Evolutionary conservation across 177 flowering plant species (phyloP).

Genomic region (Vitis hybrid): DNA sequence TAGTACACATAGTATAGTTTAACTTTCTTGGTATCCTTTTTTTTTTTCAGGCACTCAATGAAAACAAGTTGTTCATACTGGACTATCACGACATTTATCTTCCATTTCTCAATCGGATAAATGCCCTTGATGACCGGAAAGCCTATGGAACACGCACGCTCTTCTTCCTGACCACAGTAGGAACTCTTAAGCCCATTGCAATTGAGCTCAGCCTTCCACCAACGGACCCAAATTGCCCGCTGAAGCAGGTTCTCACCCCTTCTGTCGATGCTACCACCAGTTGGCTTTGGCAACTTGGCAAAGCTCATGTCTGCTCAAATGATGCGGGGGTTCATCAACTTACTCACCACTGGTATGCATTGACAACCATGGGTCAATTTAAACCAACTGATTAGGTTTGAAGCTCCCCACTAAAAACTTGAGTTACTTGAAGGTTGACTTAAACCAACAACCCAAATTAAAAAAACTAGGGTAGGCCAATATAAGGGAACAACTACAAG

Average conservation of each 20-base stretch:
- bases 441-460: too few species aligned
- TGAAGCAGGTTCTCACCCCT: conserved; percentile 12
- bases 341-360: conserved; percentile 21
- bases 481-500: too few species aligned
- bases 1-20: too few species aligned
- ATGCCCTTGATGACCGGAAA: conserved; percentile 6
- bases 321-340: conserved; percentile 27
- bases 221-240: neutral
- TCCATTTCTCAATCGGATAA: conserved; percentile 26
- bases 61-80: conserved; percentile 25
- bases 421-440: too few species aligned
- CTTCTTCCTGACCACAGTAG: conserved; percentile 15
- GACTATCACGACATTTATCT: conserved; percentile 27
- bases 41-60: conserved; percentile 22
- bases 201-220: conserved; percentile 29
- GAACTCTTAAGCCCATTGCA: conserved; percentile 27
- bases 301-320: conserved; percentile 22
- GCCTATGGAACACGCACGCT: conserved; percentile 20
- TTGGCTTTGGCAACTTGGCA: conserved; percentile 23
- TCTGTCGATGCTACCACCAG: conserved; percentile 13
- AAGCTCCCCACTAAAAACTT: too few species aligned
- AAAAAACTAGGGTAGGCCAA: too few species aligned
- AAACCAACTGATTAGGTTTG: neutral
- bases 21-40: neutral
- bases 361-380: neutral